Percentiles rank a stretch among this genome's conserved stretches.
Conservation (phyloP, 306 rosid species). For the Castanospermum australe region DNA sequence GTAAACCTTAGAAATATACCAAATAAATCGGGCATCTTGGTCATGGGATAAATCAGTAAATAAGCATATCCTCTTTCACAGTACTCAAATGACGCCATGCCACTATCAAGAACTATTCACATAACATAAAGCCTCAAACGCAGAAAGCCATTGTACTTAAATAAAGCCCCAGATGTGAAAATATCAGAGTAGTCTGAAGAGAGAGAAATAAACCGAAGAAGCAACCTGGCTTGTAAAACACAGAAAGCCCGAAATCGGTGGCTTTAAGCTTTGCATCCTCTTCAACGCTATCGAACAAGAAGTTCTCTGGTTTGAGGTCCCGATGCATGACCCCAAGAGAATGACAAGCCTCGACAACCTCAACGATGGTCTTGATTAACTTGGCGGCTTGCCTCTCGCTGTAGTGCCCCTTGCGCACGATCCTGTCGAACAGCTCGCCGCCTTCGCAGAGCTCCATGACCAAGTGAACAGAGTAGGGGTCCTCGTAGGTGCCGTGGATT, state of each 20-base stretch:
- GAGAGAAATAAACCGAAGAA: background rate
- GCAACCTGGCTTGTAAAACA: constrained; percentile 54
- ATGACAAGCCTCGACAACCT: constrained; percentile 53
- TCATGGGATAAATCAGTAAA: background rate
- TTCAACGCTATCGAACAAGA: constrained; percentile 45
- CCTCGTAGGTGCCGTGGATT: constrained; percentile 52
- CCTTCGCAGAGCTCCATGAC: constrained; percentile 66
- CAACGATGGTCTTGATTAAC: constrained; percentile 47
- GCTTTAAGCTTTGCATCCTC: constrained; percentile 59
- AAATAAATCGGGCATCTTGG: background rate
- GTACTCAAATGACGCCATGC: background rate
- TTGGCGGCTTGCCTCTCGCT: constrained; percentile 53
- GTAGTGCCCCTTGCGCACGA: constrained; percentile 55
- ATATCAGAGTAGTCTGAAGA: background rate
- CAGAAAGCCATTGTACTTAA: background rate
- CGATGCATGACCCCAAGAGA: constrained; percentile 67
- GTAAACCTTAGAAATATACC: background rate
- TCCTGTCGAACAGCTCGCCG: constrained; percentile 53
- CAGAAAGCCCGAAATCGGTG: constrained; percentile 55
- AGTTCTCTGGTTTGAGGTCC: constrained; percentile 59
- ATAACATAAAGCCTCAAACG: background rate
- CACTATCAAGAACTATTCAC: background rate
- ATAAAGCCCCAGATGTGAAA: background rate
- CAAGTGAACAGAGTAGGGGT: constrained; percentile 40
- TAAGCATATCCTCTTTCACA: background rate